Percentiles rank a stretch among this genome's conserved stretches.
Conservation (phyloP, 306 rosid genomes). For the Trichosanthes cucumerina region DNA sequence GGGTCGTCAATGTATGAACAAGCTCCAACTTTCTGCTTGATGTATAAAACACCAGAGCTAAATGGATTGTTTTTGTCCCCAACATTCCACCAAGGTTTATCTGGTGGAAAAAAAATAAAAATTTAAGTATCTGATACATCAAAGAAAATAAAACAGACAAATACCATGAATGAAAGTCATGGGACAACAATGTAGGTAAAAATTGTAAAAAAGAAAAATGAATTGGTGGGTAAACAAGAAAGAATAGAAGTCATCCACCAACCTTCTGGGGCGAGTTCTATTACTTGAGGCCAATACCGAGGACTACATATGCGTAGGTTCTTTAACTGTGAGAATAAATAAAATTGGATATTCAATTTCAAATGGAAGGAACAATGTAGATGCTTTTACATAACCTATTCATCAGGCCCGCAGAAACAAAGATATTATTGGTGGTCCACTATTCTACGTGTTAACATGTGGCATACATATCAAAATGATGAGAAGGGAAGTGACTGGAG, state of each 20-base stretch:
- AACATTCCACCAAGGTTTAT: constrained; percentile 89
- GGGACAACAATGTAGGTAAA: background rate
- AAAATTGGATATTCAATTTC: constrained; percentile 1
- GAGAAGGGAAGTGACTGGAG: background rate
- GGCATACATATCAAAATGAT: background rate
- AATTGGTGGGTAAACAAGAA: background rate
- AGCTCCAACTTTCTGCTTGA: constrained; percentile 94
- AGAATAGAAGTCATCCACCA: background rate
- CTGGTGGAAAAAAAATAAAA: constrained; percentile 29
- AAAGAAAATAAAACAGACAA: background rate
- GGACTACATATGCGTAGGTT: constrained; percentile 80
- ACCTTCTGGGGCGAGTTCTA: constrained; percentile 82
- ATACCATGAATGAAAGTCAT: background rate
- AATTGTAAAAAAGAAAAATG: background rate
- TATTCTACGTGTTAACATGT: background rate
- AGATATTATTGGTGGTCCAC: background rate
- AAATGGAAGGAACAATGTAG: background rate
- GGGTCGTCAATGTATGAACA: constrained; percentile 99
- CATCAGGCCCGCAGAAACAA: background rate
- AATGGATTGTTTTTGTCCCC: constrained; percentile 78
- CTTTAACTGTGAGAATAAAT: constrained; percentile 54
- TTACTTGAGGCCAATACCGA: constrained; percentile 87
- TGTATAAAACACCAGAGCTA: constrained; percentile 78
- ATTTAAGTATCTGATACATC: background rate
- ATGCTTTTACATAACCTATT: background rate